These are phyloP conservation scores for Tuber umbilicatum DNA, from an alignment of 495 filamentous ascomycete genomes.

Conservation along the genomic window DNA sequence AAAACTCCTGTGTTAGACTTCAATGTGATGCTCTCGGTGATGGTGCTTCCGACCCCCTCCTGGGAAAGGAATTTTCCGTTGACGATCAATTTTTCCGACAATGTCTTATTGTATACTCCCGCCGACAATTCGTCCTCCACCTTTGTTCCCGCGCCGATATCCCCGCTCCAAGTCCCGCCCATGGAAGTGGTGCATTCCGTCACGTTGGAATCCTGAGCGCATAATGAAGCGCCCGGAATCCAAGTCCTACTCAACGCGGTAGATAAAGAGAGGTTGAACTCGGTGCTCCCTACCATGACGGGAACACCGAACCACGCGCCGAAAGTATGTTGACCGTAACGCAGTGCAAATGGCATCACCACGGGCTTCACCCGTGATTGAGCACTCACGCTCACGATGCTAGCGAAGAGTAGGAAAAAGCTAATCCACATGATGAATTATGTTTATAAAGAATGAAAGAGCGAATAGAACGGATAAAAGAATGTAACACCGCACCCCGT, in stretches of 20 bases:
- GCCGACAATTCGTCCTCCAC: slow-evolving; percentile 18
- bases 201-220: slow-evolving; percentile 13
- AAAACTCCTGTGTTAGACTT: slow-evolving; percentile 25
- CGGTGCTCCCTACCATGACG: slow-evolving; percentile 19
- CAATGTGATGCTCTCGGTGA: slow-evolving; percentile 20
- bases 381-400: background rate
- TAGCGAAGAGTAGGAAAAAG: slow-evolving; percentile 10
- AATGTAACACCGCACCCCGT: slow-evolving; percentile 7
- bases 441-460: background rate
- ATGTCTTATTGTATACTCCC: slow-evolving; percentile 22
- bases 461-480: background rate
- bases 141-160: slow-evolving; percentile 6
- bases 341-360: slow-evolving; percentile 30
- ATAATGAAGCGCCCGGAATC: slow-evolving; percentile 28
- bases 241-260: slow-evolving; percentile 23
- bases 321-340: slow-evolving; percentile 20
- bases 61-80: slow-evolving; percentile 21
- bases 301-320: slow-evolving; percentile 29
- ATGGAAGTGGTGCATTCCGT: slow-evolving; percentile 11
- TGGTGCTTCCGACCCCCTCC: slow-evolving; percentile 20
- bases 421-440: background rate
- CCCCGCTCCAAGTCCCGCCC: slow-evolving; percentile 24
- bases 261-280: slow-evolving; percentile 33
- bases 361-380: slow-evolving; percentile 23
- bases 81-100: slow-evolving; percentile 2